Conservation (phyloP, 495 filamentous ascomycete genomes). For the Neurospora discreta region DNA sequence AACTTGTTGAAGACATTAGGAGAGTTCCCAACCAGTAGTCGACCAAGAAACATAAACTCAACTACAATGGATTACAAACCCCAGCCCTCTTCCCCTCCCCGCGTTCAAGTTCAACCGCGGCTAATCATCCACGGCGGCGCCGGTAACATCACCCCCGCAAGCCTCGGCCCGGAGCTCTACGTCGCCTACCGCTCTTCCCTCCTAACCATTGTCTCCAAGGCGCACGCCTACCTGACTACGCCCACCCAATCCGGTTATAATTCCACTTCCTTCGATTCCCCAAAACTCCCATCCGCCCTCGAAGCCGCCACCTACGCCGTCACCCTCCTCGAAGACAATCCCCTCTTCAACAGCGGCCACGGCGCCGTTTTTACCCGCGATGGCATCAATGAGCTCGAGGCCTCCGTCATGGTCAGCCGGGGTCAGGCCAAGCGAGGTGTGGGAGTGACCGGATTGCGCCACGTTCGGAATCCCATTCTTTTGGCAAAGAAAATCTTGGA, state of each 20-base stretch:
- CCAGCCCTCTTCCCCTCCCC: background rate
- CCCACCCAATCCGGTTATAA: background rate
- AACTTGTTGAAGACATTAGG: background rate
- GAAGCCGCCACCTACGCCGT: constrained; percentile 70
- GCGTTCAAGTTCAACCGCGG: constrained; percentile 39
- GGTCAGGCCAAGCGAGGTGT: constrained; percentile 64
- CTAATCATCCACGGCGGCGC: constrained; percentile 86
- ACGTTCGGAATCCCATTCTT: constrained; percentile 68
- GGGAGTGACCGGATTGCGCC: constrained; percentile 58
- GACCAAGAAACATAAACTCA: background rate
- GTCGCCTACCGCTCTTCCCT: constrained; percentile 49
- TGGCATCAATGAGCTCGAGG: constrained; percentile 78
- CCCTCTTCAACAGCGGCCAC: constrained; percentile 75
- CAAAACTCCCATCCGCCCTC: constrained; percentile 41
- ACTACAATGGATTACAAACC: constrained; percentile 24
- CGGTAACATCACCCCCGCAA: constrained; percentile 62
- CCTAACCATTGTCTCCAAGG: constrained; percentile 40
- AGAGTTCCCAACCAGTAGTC: background rate
- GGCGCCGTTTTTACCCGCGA: constrained; percentile 79
- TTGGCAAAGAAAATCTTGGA: constrained; percentile 64
- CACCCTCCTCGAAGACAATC: constrained; percentile 63
- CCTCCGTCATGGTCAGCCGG: constrained; percentile 79
- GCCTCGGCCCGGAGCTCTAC: constrained; percentile 52
- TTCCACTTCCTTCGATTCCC: background rate
- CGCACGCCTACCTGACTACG: constrained; percentile 26